Base-by-base conservation (phyloP, 495 filamentous ascomycete genomes). In the Penicillium malachiteum region DNA sequence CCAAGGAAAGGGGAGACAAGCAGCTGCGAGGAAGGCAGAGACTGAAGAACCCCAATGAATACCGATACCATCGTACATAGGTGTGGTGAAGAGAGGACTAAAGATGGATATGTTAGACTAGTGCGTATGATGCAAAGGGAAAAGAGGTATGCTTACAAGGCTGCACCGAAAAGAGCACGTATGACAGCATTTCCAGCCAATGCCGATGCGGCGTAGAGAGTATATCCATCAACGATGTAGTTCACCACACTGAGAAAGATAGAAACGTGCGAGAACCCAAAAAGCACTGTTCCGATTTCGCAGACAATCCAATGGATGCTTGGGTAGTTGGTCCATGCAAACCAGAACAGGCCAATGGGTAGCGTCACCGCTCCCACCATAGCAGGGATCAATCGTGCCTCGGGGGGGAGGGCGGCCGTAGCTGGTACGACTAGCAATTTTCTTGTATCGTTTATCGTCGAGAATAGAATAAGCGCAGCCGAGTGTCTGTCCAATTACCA, bases 401-500 rank as follows among this genome's bases (percentile, higher is more conserved):
- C 72, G 0, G 74, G 72, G n/a, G 0, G 54, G 34, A 30, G 55
- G 17, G 40, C 55, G 41, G 21, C 56, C 57, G 2, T 40, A 30
- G 9, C 14, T 3, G 11, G 30, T 50, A 1, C 39, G 30, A 14
- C 47, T 34, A 26, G 43, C 38, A 0, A 64, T 18, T 12, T 58
- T 63, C 16, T 48, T 56, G 38, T 65, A 69, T 7, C 61, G 59
- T 0, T 21, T 11, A 13, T 65, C 40, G 39, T 65, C 49, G 7
- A 57, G 13, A 7, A 53, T 38, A 10, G 81, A 75, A 31, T 71
- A 70, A 1, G 33, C n/a, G 8, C 79, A 75, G n/a, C 74, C 88
- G 5, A 73, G 52, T n/a, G 77, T 75, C 82, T 91, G 89, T 48
- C 90, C 89, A 45, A 84, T 65, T 35, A 86, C 84, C 39, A 93